Evolutionary conservation across 805 yeast species (phyloP), one percentile per base, ranked within the genome.

Genomic region (Wickerhamiella brachini): DNA sequence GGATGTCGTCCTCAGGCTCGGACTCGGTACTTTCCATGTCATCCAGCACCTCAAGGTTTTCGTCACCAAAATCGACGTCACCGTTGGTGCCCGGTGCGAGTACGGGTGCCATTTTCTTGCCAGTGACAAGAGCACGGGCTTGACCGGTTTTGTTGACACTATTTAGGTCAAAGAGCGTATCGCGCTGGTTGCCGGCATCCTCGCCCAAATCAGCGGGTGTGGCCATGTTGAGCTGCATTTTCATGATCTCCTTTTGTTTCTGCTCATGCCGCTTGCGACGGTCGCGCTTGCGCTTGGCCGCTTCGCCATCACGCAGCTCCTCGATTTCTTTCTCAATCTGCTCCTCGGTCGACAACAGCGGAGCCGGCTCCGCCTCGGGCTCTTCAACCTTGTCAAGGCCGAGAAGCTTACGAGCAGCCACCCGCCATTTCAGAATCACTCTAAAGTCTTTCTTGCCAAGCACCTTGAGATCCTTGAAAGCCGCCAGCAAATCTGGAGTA

Each of bases 161-260:
- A 61, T 80, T 83, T 64, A 93, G 73, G 62, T 82, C 86, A 71
- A 93, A 93, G 53, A 87, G 71, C 1, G 89, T 76, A 51, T 83
- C 74, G 38, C 93, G 95, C 53, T 79, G 72, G 49, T 77, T 76
- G 17, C 86, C 90, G 17, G 96, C 95, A 64, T 93, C 98, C 50
- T 86, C 73, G 76, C 97, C 97, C 56, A 93, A 80, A 62, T 88
- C 95, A 71, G 76, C 78, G 62, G 95, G 95, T 5, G 96, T 85
- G 53, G 85, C 72, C 95, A 93, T 89, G 66, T 85, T 86, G 90
- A 93, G 82, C 70, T 93, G 97, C 85, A 87, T 82, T 71, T 97
- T 79, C 47, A 76, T 73, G 47, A 90, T 78, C 64, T 90, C 97
- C 66, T 84, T 85, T 65, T 87, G 95, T 62, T 86, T 87, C 55